A percentile compares a stretch with the other conserved stretches of the same genome.
phyloP scores from a whole-genome alignment of 495 filamentous ascomycete genomes.

The Sordaria brevicollis region DNA sequence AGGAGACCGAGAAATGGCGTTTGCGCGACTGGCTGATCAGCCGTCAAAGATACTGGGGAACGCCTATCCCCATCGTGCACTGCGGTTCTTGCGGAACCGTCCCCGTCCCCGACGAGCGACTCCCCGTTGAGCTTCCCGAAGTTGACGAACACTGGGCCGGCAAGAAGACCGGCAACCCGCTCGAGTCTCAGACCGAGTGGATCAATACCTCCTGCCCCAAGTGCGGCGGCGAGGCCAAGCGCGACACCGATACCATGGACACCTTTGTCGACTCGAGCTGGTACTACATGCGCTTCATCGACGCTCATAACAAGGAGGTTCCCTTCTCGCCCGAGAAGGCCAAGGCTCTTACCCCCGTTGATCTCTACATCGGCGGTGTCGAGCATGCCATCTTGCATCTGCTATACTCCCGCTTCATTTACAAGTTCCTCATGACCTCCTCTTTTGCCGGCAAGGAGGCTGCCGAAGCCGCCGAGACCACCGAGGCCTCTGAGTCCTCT shows the following conservation, averaged over 20 bases:
- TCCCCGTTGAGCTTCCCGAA: constrained; percentile 68
- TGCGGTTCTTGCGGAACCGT: constrained; percentile 67
- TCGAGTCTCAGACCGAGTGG: constrained; percentile 64
- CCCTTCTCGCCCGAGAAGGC: constrained; percentile 51
- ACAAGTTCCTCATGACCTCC: constrained; percentile 66
- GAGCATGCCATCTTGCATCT: constrained; percentile 88
- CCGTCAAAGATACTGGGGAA: constrained; percentile 82
- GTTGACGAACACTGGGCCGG: constrained; percentile 56
- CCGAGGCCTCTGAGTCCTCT: neutral
- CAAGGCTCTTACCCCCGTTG: constrained; percentile 53
- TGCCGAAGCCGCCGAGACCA: constrained; percentile 17
- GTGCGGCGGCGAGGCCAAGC: constrained; percentile 57
- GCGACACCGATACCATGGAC: constrained; percentile 93
- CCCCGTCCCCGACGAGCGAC: constrained; percentile 62
- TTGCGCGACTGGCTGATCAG: constrained; percentile 83
- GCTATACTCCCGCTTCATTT: constrained; percentile 85
- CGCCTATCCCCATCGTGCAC: constrained; percentile 83
- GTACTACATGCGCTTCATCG: constrained; percentile 77
- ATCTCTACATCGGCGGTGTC: constrained; percentile 78
- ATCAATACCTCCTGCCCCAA: constrained; percentile 65
- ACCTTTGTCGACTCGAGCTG: constrained; percentile 91
- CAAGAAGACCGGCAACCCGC: constrained; percentile 64
- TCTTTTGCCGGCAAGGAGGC: constrained; percentile 18
- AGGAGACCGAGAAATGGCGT: constrained; percentile 58
- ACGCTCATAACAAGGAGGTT: constrained; percentile 49